Evolutionary conservation across 768 basidiomycete genomes (phyloP), one percentile per base, ranked within the genome.

Genomic region (Trametes cinnabarina): DNA sequence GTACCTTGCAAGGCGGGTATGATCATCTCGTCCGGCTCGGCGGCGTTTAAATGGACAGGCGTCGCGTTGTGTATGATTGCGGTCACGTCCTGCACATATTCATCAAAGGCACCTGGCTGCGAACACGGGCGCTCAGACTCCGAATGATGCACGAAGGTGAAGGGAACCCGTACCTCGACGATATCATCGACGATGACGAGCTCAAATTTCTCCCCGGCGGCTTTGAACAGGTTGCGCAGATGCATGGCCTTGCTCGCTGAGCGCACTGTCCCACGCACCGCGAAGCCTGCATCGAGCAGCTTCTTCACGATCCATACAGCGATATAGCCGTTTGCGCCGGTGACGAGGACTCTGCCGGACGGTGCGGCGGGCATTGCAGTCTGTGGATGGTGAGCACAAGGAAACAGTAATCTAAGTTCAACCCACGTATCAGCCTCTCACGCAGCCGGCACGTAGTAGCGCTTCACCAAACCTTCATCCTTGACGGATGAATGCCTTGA

Each of bases 131-230:
- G 15, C 10, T 25, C 19, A 25, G 5, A 7, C 3, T 46, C 8
- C 3, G 10, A 7, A 1, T 25, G 20, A 11, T 10, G 3, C n/a
- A 22, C 15, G n/a, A 4, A 3, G 9, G 6, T 23, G 32, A 42
- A 19, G 28, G 22, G 4, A 32, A 10, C 14, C 51, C 73, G 47
- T 35, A 82, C 82, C 71, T 76, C 66, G 11, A 75, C 75, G 57
- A 92, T 87, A 65, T 94, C 90, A 35, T 82, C 77, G 0, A 92
- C 89, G n/a, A 90, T 72, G n/a, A 81, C 81, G 42, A 85, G 69
- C 58, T 87, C 83, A 57, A 90, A 81, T 44, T 75, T 79, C 57
- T 81, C 80, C 0, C 80, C 84, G 51, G 79, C 78, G 0, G 72
- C 66, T 10, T 76, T 73, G 69, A 88, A 87, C 52, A 77, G 58